phyloP scores from a whole-genome alignment of 805 yeast genomes.

The Myxozyma udenii region DNA sequence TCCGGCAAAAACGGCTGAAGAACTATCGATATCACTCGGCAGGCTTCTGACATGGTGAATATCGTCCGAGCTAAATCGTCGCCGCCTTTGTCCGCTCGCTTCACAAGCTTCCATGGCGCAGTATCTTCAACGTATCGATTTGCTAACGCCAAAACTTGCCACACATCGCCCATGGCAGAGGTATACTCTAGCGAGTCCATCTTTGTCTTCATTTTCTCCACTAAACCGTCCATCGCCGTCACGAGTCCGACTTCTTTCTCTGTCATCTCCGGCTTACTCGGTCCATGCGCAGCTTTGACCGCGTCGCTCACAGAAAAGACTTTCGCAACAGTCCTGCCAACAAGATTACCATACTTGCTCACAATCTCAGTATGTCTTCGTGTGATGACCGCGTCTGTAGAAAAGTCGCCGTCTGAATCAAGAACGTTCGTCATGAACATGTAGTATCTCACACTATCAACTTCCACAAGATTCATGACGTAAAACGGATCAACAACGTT shows the following conservation, averaged over 20 bases:
- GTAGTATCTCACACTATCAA: conserved; percentile 62
- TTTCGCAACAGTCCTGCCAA: conserved; percentile 68
- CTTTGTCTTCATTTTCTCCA: neutral
- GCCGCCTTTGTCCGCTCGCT: neutral
- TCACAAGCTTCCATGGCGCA: conserved; percentile 63
- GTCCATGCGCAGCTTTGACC: neutral
- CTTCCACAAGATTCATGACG: conserved; percentile 61
- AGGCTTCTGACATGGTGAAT: conserved; percentile 63
- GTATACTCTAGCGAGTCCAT: conserved; percentile 49
- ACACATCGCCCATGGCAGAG: conserved; percentile 54
- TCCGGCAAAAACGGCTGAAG: conserved; percentile 72
- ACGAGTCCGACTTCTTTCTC: conserved; percentile 1
- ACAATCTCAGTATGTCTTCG: conserved; percentile 52
- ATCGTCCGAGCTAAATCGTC: conserved; percentile 42
- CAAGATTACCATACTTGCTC: conserved; percentile 78
- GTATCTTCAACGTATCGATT: conserved; percentile 65
- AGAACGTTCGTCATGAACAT: conserved; percentile 72
- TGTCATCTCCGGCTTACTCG: neutral
- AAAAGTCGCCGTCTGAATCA: conserved; percentile 75
- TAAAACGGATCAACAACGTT: conserved; percentile 89
- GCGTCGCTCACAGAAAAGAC: conserved; percentile 48
- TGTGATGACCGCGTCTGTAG: conserved; percentile 53
- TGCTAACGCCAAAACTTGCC: conserved; percentile 49
- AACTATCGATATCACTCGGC: conserved; percentile 63
- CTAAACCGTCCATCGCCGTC: neutral